A percentile compares a stretch with the other conserved stretches of the same genome.
Conservation (phyloP, 2,329 filamentous ascomycete species). For the Zymoseptoria ardabiliae region DNA sequence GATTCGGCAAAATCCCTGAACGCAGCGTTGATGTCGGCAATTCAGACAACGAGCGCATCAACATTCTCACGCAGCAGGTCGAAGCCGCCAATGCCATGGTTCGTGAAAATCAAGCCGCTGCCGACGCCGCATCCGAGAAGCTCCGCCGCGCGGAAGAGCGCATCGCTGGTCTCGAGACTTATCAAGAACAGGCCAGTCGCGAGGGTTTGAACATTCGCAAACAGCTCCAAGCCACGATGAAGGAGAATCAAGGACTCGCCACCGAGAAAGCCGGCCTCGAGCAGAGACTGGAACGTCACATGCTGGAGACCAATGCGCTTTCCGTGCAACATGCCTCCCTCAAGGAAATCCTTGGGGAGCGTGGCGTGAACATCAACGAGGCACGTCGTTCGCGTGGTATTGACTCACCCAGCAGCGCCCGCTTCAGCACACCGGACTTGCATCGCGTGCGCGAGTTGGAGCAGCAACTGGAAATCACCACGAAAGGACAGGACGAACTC, state of each 20-base stretch:
- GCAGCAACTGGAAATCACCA: conserved; percentile 69
- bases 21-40: conserved; percentile 40
- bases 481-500: conserved; percentile 78
- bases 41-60: conserved; percentile 57
- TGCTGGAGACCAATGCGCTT: conserved; percentile 89
- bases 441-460: conserved; percentile 77
- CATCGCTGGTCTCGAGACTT: conserved; percentile 91
- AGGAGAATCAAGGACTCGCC: conserved; percentile 75
- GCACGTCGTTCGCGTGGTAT: conserved; percentile 64
- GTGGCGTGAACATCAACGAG: conserved; percentile 73
- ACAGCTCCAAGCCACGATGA: conserved; percentile 77
- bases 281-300: conserved; percentile 73
- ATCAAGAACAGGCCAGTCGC: conserved; percentile 92
- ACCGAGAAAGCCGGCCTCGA: conserved; percentile 75
- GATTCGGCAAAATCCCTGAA: conserved; percentile 65
- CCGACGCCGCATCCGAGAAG: conserved; percentile 79
- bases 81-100: conserved; percentile 70
- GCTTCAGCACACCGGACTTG: conserved; percentile 71
- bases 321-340: conserved; percentile 86
- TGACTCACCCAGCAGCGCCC: conserved; percentile 54
- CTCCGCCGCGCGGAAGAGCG: conserved; percentile 89
- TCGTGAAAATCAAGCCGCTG: conserved; percentile 81
- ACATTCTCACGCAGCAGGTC: conserved; percentile 71
- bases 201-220: conserved; percentile 85
- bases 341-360: conserved; percentile 84